Evolutionary conservation across 2,329 filamentous ascomycete genomes (phyloP), one percentile per base, ranked within the genome.

Genomic region (Penicillium sp.): DNA sequence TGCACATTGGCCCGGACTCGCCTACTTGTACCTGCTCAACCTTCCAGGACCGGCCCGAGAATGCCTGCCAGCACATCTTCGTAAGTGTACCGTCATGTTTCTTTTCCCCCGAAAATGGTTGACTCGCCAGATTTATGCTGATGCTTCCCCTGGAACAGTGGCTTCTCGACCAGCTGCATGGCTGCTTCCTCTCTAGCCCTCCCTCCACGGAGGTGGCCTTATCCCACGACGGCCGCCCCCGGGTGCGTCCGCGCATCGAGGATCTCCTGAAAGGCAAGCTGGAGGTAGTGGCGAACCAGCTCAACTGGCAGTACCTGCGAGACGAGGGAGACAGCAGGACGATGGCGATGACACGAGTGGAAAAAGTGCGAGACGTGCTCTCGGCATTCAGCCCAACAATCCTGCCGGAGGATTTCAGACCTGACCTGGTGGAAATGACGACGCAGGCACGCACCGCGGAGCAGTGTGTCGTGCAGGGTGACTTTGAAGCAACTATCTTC

Each of bases 401-500:
- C 4, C 63, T 76, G 4, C 72, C 73, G 2, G 69, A 73, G 32
- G 71, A 75, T 29, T 74, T 72, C 53, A 66, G 67, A 12, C 61
- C 52, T 7, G 70, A 75, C 41, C 59, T 73, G n/a, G 62, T 64
- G 32, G 69, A 71, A 39, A 65, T 65, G 23, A 62, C 63, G 3
- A 59, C 60, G 13, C 61, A 67, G 15, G 51, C 58, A 9, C 65
- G 65, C 40, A 68, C 67, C 4, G 62, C 67, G 10, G 70, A 73
- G 42, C 66, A 74, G 44, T 73, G 73, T 52, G 70, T 74, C 13
- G 69, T 75, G 13, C 72, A 72, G 49, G 70, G 69, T 2, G 72
- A 75, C 50, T 66, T 76, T 10, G 68, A 71, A 46, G 71, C 70
- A 13, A 77, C 73, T 2, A 64, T 75, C 50, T 73, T 76, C 55